Percentiles rank a stretch among this genome's conserved stretches.
Evolutionary conservation across 2,329 filamentous ascomycete genomes (phyloP).

Genomic region (Hirsutella rhossiliensis): DNA sequence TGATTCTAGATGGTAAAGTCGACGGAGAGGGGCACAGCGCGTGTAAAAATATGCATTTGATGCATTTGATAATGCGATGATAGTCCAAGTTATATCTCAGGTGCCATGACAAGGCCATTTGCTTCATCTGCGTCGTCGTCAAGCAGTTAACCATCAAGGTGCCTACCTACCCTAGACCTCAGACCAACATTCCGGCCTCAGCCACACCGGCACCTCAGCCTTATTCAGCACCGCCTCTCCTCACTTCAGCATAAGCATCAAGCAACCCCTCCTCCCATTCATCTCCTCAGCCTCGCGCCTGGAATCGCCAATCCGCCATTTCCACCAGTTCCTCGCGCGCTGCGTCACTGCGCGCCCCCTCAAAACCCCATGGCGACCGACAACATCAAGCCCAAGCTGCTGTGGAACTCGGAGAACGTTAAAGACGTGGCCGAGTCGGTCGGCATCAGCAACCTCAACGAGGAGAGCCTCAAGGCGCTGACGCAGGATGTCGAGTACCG

Average conservation of each 20-base stretch:
- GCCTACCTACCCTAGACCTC: no score
- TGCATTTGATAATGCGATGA: no score
- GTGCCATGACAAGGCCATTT: no score
- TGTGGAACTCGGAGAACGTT: constrained; percentile 96
- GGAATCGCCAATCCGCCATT: background rate
- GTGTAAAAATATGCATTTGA: no score
- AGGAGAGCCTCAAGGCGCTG: constrained; percentile 78
- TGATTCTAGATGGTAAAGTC: no score
- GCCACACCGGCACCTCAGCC: background rate
- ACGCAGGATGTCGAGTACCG: constrained; percentile 94
- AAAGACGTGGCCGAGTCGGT: constrained; percentile 93
- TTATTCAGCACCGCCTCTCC: background rate
- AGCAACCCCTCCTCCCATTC: no score
- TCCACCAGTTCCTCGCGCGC: background rate
- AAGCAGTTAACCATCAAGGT: no score
- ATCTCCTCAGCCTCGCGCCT: background rate
- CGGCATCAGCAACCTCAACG: constrained; percentile 67
- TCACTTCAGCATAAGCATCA: no score
- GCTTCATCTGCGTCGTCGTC: no score
- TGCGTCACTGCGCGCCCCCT: background rate
- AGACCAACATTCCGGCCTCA: no score
- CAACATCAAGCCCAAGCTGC: constrained; percentile 39
- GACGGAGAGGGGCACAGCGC: background rate
- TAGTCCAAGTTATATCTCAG: no score
- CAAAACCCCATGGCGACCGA: constrained; percentile 26